Percentiles rank a stretch among this genome's conserved stretches.
These are phyloP conservation scores for Podospora bellae-mahoneyi DNA, from an alignment of 495 filamentous ascomycete species.

Conservation along the genomic window DNA sequence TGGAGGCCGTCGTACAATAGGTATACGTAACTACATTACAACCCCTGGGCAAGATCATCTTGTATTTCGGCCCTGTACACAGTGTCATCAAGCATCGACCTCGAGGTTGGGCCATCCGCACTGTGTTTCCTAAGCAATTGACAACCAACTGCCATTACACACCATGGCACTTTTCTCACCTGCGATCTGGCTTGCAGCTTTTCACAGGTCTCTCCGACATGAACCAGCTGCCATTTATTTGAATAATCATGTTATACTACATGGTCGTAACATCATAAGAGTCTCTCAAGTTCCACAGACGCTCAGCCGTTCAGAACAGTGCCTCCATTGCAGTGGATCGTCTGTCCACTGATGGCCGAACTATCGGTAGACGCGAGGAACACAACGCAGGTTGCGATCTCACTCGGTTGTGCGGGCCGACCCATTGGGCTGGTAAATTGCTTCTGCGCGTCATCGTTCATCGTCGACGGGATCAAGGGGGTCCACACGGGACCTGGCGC, in stretches of 20 bases:
- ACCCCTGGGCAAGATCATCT: too few relatives aligned
- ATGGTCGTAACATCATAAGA: background rate
- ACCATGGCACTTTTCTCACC: background rate
- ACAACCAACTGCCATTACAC: background rate
- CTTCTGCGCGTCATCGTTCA: slow-evolving; percentile 66
- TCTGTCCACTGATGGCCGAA: slow-evolving; percentile 60
- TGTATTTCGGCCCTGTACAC: background rate
- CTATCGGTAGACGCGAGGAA: slow-evolving; percentile 76
- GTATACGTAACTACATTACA: background rate
- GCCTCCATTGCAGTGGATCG: slow-evolving; percentile 67
- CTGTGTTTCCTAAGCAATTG: background rate
- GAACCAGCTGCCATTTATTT: background rate
- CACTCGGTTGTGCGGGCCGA: slow-evolving; percentile 70
- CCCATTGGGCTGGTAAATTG: slow-evolving; percentile 77
- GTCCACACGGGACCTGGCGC: slow-evolving; percentile 85
- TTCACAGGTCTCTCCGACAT: background rate
- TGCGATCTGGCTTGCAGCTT: background rate
- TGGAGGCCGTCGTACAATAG: too few relatives aligned
- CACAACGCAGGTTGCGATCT: slow-evolving; percentile 82
- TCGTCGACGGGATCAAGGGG: slow-evolving; percentile 75
- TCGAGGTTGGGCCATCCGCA: background rate
- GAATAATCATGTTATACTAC: background rate
- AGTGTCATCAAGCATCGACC: background rate
- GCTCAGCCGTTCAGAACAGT: slow-evolving; percentile 57
- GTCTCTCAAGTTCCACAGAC: background rate